phyloP scores from a whole-genome alignment of 2,329 filamentous ascomycete genomes.

The Ceratocystis eucalypticola region DNA sequence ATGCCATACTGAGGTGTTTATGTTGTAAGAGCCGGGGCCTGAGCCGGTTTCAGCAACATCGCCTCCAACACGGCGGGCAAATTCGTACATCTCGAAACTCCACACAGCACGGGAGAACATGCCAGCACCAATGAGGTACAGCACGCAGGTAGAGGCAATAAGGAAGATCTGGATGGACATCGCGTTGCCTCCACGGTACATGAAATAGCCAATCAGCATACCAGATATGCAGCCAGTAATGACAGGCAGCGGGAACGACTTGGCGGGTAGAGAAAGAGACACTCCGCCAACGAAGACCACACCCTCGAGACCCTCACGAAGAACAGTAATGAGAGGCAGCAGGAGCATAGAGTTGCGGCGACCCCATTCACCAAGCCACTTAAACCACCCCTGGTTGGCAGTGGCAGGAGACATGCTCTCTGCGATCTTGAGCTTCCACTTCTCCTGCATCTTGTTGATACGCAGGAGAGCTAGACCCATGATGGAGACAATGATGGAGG shows the following conservation, averaged over 20 bases:
- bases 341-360: conserved; percentile 68
- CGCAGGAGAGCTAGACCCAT: conserved; percentile 63
- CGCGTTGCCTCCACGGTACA: conserved; percentile 40
- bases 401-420: conserved; percentile 36
- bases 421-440: conserved; percentile 62
- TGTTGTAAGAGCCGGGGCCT: conserved; percentile 66
- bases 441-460: conserved; percentile 60
- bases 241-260: conserved; percentile 56
- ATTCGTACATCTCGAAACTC: conserved; percentile 54
- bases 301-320: conserved; percentile 64
- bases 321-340: conserved; percentile 63
- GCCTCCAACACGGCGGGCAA: conserved; percentile 38
- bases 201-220: conserved; percentile 47
- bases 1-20: conserved; percentile 65
- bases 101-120: conserved; percentile 64
- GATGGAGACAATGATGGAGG: conserved; percentile 56
- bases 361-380: conserved; percentile 35
- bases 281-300: conserved; percentile 71
- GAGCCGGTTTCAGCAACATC: conserved; percentile 35
- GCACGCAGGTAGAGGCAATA: conserved; percentile 60
- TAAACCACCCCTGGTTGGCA: conserved; percentile 18
- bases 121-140: conserved; percentile 70
- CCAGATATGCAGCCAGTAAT: conserved; percentile 53
- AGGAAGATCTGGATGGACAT: conserved; percentile 51
- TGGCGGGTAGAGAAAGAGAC: conserved; percentile 52